Base-by-base conservation (phyloP, 2,329 filamentous ascomycete genomes). In the Sarocladium strictum region DNA sequence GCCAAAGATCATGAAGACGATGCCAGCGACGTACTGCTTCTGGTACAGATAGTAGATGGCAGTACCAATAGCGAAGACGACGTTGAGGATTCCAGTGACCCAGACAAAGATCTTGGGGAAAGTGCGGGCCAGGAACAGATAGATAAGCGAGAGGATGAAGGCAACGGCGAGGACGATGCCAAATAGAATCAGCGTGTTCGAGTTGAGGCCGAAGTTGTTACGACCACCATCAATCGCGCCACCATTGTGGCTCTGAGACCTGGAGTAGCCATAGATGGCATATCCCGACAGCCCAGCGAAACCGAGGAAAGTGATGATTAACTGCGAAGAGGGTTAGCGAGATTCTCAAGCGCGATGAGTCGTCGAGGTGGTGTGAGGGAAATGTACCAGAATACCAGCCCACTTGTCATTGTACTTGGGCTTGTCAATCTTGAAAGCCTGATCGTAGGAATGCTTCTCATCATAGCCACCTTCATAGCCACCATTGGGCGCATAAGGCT, bases 101-200 rank as follows among this genome's bases (percentile, higher is more conserved):
- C 90, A 97, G 66, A 97, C 95, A 62, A 96, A 91, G 65, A 90
- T 83, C 72, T 94, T 95, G 3, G 92, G 91, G 60, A 93, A 93
- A 47, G 81, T 72, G 54, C 90, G 83, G 6, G 89, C 88, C 2
- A 85, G 69, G 69, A 84, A 83, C 62, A 97, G 83, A 67, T 97
- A 97, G 21, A 72, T 76, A 64, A 84, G 88, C 33, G 89, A 92
- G 40, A 96, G 74, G 1, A 89, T 78, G 21, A 92, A 77, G 4
- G 90, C 88, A 37, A 91, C 77, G 15, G 74, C 81, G 7, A 97
- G 77, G 7, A 89, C 83, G 66, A 95, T 92, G 32, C 82, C 78
- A 68, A 97, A 96, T 15, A 97, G 79, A 38, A 96, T 83, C 38
- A 97, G 77, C 0, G 90, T 96, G 69, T 95, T 95, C 47, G 87